phyloP scores from a whole-genome alignment of 371 early-diverging fungal species.

The Apophysomyces sp. region DNA sequence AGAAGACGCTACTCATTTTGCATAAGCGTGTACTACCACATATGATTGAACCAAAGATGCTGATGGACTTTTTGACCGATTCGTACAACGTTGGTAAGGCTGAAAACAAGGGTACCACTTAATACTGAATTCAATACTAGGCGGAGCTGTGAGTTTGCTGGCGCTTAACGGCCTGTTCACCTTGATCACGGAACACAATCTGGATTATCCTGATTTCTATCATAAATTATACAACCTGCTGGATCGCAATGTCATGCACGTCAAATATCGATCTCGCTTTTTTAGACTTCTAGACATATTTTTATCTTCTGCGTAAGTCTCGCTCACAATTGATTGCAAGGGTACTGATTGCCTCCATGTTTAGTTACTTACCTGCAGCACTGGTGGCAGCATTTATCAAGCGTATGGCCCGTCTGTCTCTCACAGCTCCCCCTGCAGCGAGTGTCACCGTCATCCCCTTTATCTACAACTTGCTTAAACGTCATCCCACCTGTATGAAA shows the following conservation, averaged over 20 bases:
- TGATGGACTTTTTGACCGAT: constrained; percentile 92
- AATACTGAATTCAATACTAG: constrained; percentile 19
- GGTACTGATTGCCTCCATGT: not conserved
- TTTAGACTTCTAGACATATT: constrained; percentile 87
- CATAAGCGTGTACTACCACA: constrained; percentile 86
- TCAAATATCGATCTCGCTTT: constrained; percentile 91
- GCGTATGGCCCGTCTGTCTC: constrained; percentile 79
- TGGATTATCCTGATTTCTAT: constrained; percentile 97
- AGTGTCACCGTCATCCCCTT: constrained; percentile 82
- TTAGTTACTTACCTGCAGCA: constrained; percentile 82
- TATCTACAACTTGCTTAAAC: constrained; percentile 87
- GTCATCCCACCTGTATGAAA: constrained; percentile 85
- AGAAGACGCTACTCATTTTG: constrained; percentile 74
- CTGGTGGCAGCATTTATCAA: constrained; percentile 93
- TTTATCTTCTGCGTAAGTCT: constrained; percentile 77
- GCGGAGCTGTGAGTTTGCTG: constrained; percentile 83
- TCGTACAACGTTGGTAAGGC: constrained; percentile 76
- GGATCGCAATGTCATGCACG: constrained; percentile 84
- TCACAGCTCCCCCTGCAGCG: constrained; percentile 86
- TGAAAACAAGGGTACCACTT: not conserved
- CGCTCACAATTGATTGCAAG: not conserved
- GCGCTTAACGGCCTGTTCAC: constrained; percentile 93
- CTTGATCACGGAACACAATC: constrained; percentile 85
- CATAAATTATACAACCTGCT: constrained; percentile 87
- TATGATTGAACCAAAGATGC: constrained; percentile 69